Evolutionary conservation across 805 yeast species (phyloP), one percentile per base, ranked within the genome.

Genomic region (Metschnikowia gelsemii): DNA sequence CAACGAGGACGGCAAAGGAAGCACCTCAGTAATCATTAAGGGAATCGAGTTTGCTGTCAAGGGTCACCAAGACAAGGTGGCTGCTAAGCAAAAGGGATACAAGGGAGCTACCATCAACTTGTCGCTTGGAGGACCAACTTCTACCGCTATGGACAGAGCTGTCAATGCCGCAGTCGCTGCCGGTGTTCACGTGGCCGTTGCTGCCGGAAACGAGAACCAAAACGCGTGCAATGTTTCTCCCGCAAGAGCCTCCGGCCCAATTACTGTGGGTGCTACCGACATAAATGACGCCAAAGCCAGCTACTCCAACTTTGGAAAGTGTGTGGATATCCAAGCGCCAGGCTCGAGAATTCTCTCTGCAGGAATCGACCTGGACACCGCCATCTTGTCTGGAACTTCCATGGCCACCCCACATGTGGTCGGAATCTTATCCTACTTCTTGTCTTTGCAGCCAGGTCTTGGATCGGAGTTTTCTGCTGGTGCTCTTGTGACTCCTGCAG

Each of bases 281-380:
- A 74, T 85, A 54, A 77, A 85, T 40, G 98, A 93, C 61, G 72
- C 79, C 40, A 87, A 96, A 74, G 98, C 99, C 19, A 82, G 83
- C 68, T 91, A 91, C 76, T 88, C 97, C 42, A 93, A 91, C 76
- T 89, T 77, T 64, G 98, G 98, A 63, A 77, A 75, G 61, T 93
- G 98, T 75, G 96, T 91, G 43, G 96, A 90, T 61, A 83, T 93
- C 51, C 89, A 87, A 62, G 99, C 96, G 22, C 99, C 99, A 18
- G 99, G 98, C 58, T 82, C 87, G 57, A 83, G 87, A 62, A 80
- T 93, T 46, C 73, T 84, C 54, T 87, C 96, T 32, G 45, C 39
- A n/a, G 45, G 48, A 2, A 40, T 36, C 24, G 24, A 38, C 43
- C 34, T 8, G 22, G 45, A 38, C 27, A 22, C 47, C 28, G 17